Conservation (phyloP, 768 basidiomycete species). For the Rhodotorula babjevae region DNA sequence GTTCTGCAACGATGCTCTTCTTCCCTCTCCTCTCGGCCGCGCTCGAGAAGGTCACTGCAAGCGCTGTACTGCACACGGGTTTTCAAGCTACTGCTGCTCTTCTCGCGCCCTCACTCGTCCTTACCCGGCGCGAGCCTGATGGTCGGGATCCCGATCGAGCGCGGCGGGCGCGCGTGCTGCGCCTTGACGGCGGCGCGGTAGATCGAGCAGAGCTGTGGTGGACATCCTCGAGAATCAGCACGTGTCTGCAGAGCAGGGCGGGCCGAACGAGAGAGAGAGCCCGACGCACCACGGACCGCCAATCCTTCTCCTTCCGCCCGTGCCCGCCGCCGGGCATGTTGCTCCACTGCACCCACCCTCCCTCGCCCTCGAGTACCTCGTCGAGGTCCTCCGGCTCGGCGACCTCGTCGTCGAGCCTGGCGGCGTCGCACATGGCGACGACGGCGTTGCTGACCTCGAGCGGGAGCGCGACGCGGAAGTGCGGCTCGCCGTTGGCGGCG, state of each 20-base stretch:
- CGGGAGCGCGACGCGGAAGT: conserved; percentile 5
- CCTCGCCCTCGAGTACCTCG: neutral
- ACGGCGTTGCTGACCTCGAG: conserved; percentile 5
- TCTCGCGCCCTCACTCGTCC: neutral
- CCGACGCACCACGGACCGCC: neutral
- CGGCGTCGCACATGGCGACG: neutral
- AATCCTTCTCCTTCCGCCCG: neutral
- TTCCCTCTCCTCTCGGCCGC: too few relatives aligned
- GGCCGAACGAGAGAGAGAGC: neutral
- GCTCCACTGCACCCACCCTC: neutral
- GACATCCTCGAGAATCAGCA: too few relatives aligned
- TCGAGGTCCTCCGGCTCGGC: neutral
- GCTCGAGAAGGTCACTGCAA: neutral
- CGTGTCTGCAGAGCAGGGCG: too few relatives aligned
- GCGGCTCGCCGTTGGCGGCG: neutral
- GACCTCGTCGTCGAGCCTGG: neutral
- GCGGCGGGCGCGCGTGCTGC: neutral
- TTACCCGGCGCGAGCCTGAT: neutral
- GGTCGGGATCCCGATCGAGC: neutral
- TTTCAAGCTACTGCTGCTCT: too few relatives aligned
- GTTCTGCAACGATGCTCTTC: neutral
- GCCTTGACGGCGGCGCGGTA: conserved; percentile 1
- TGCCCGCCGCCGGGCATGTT: neutral
- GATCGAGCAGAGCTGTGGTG: conserved; percentile 7
- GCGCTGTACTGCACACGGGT: neutral